Percentiles rank a stretch among this genome's conserved stretches.
Conservation (phyloP, 331 rosid species). For the Cydonia oblonga region DNA sequence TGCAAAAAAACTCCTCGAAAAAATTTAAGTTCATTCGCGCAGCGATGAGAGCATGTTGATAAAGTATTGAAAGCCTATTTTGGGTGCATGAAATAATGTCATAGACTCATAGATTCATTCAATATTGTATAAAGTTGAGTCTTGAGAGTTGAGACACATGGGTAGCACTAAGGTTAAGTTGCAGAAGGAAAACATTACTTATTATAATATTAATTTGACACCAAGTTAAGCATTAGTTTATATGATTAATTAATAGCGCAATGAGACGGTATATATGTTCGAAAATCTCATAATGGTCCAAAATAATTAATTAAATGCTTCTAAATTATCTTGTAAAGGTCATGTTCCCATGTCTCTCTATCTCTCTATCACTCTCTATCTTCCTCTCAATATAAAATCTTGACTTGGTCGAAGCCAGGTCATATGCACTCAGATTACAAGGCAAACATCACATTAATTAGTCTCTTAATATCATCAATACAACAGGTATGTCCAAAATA, state of each 20-base stretch:
- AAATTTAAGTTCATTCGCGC: too few relatives aligned
- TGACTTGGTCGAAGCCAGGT: slow-evolving; percentile 4
- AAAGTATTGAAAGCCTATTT: too few relatives aligned
- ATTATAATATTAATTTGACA: not conserved
- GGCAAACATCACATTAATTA: not conserved
- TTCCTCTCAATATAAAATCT: not conserved
- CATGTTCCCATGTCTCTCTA: slow-evolving; percentile 28
- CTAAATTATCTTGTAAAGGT: not conserved
- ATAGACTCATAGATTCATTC: too few relatives aligned
- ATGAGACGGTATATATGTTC: not conserved
- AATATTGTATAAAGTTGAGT: too few relatives aligned
- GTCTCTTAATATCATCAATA: not conserved
- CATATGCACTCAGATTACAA: slow-evolving; percentile 21
- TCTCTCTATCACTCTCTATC: not conserved
- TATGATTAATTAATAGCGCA: not conserved
- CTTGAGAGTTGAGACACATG: too few relatives aligned
- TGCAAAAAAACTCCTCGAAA: too few relatives aligned
- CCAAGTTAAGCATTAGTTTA: not conserved
- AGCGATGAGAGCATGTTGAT: too few relatives aligned
- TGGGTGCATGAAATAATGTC: too few relatives aligned
- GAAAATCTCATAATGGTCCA: slow-evolving; percentile 4
- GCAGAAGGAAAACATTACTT: too few relatives aligned
- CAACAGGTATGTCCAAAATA: too few relatives aligned
- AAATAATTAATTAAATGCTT: not conserved
- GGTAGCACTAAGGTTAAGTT: too few relatives aligned